Conservation (phyloP, 106 monocot species). For the Dendrobium nobile region DNA sequence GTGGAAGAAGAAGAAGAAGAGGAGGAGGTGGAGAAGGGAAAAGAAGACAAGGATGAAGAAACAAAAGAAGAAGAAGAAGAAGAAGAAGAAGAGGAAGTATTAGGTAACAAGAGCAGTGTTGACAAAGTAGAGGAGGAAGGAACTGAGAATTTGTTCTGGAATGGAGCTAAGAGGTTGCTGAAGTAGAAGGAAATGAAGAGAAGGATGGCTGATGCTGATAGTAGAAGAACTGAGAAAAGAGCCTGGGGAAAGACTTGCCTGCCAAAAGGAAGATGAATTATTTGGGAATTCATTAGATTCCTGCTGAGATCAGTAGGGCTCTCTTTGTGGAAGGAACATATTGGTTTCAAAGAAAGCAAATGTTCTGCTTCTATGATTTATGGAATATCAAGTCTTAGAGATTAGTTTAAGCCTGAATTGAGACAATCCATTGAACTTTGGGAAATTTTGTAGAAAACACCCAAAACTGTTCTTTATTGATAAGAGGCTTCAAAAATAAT, state of each 20-base stretch:
- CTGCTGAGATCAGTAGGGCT: neutral
- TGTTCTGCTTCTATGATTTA: neutral
- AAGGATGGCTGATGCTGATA: constrained; percentile 10
- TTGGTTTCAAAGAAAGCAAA: neutral
- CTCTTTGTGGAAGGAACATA: neutral
- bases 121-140: too few species aligned
- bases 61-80: neutral
- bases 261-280: constrained; percentile 5
- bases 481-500: too few species aligned
- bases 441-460: neutral
- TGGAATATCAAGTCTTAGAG: neutral
- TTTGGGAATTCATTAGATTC: constrained; percentile 1
- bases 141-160: neutral
- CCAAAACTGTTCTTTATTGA: too few species aligned
- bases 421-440: neutral
- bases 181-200: constrained; percentile 6
- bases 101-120: neutral
- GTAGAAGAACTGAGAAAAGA: neutral
- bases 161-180: neutral
- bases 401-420: neutral
- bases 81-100: neutral
- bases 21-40: too few species aligned
- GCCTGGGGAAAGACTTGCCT: neutral
- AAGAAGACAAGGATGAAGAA: too few species aligned
- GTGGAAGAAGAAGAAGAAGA: neutral